phyloP scores from a whole-genome alignment of 2,329 filamentous ascomycete genomes.

The Coniochaeta sp. region DNA sequence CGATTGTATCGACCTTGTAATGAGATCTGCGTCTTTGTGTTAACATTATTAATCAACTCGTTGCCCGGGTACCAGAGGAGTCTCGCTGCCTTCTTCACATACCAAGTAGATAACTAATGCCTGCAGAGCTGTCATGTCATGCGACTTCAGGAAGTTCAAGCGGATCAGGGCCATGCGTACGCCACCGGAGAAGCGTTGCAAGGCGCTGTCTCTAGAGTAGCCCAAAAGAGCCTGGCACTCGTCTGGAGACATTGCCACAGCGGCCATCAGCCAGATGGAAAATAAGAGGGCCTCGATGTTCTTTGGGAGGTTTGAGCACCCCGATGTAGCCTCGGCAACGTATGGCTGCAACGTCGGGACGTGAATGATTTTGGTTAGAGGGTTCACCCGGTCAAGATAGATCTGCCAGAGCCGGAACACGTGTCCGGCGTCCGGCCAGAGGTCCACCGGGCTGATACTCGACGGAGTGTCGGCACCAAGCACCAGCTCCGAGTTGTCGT shows the following conservation, averaged over 20 bases:
- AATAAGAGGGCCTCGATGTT: conserved; percentile 56
- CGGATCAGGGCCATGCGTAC: conserved; percentile 41
- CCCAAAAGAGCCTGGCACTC: conserved; percentile 49
- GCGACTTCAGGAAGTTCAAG: conserved; percentile 49
- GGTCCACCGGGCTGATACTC: conserved; percentile 28
- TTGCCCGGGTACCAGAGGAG: not conserved
- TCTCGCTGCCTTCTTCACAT: conserved; percentile 10
- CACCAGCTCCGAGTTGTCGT: conserved; percentile 44
- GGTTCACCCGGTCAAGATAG: conserved; percentile 68
- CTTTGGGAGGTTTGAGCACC: conserved; percentile 45
- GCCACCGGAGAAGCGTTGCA: conserved; percentile 43
- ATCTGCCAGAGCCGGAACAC: conserved; percentile 68
- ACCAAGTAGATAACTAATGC: conserved; percentile 52
- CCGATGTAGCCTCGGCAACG: conserved; percentile 54
- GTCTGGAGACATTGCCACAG: conserved; percentile 44
- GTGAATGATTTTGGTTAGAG: conserved; percentile 65
- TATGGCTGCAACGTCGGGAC: conserved; percentile 60
- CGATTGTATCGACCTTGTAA: conserved; percentile 51
- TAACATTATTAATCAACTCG: too few relatives aligned
- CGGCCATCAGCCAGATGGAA: conserved; percentile 56
- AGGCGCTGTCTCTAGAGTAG: conserved; percentile 37
- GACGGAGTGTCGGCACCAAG: conserved; percentile 31
- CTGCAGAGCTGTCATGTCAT: conserved; percentile 51
- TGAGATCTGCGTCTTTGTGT: conserved; percentile 46
- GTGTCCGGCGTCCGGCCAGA: conserved; percentile 59